Percentiles rank a stretch among this genome's conserved stretches.
These are phyloP conservation scores for Leccinum pellstonianum DNA, from an alignment of 768 basidiomycete species.

Conservation along the genomic window DNA sequence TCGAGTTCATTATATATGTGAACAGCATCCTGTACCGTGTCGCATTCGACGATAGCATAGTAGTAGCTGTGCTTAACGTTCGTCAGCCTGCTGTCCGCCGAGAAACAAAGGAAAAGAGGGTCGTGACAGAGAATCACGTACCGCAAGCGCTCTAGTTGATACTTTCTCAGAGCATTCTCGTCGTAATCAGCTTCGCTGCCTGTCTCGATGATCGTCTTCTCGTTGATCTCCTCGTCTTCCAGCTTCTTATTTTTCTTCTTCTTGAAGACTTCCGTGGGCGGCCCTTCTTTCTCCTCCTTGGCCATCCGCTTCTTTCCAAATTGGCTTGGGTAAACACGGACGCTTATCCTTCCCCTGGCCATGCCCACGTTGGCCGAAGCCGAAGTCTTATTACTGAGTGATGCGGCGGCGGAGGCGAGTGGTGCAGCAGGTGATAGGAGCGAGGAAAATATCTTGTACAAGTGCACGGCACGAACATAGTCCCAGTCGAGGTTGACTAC, in stretches of 20 bases:
- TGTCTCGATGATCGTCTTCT: constrained; percentile 61
- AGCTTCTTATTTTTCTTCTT: constrained; percentile 40
- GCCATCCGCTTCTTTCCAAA: constrained; percentile 89
- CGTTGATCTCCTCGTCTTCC: constrained; percentile 58
- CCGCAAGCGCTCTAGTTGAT: constrained; percentile 92
- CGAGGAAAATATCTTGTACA: constrained; percentile 92
- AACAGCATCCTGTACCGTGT: constrained; percentile 69
- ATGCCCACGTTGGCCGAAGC: constrained; percentile 25
- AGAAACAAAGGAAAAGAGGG: not conserved
- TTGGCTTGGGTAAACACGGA: constrained; percentile 88
- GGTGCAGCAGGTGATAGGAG: constrained; percentile 65
- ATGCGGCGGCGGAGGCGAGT: constrained; percentile 31
- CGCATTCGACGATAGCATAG: constrained; percentile 92
- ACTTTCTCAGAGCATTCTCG: constrained; percentile 81
- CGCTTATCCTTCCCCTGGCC: constrained; percentile 67
- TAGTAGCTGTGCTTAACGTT: constrained; percentile 65
- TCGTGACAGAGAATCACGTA: constrained; percentile 28
- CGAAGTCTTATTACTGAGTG: constrained; percentile 17
- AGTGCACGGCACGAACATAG: constrained; percentile 81
- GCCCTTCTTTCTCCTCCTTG: constrained; percentile 87
- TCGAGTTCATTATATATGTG: constrained; percentile 86
- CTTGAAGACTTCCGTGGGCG: constrained; percentile 81
- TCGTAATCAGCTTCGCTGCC: constrained; percentile 73
- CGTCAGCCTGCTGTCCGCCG: constrained; percentile 1
- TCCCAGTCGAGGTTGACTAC: constrained; percentile 99